These are phyloP conservation scores for Hsuehochloa calcarea DNA, from an alignment of 176 grass and related monocot species.

Conservation along the genomic window DNA sequence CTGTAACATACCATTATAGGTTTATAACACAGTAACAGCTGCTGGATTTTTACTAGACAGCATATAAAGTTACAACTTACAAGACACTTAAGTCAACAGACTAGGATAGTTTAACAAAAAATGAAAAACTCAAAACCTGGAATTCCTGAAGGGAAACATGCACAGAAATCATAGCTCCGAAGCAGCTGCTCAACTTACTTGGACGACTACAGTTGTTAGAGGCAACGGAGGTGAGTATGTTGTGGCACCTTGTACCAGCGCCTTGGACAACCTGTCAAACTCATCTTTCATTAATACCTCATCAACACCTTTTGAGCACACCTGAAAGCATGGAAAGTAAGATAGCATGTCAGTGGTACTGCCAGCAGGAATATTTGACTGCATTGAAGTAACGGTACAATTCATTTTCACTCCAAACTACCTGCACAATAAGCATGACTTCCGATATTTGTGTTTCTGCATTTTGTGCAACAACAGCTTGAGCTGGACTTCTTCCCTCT, in stretches of 20 bases:
- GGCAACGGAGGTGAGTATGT: conserved; percentile 66
- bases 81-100: background rate
- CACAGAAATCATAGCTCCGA: conserved; percentile 19
- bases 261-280: conserved; percentile 64
- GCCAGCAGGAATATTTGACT: conserved; percentile 19
- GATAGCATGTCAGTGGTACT: background rate
- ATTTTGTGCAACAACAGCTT: conserved; percentile 38
- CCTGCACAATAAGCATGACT: conserved; percentile 98
- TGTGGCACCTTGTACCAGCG: conserved; percentile 50
- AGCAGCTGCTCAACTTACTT: conserved; percentile 49
- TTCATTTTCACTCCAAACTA: conserved; percentile 32
- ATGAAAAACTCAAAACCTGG: background rate
- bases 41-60: background rate
- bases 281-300: conserved; percentile 81
- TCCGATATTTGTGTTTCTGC: conserved; percentile 57
- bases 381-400: background rate
- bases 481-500: conserved; percentile 67
- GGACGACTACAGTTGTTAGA: conserved; percentile 83
- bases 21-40: background rate
- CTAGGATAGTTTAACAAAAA: background rate
- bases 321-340: conserved; percentile 44
- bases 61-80: background rate
- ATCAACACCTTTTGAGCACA: conserved; percentile 80
- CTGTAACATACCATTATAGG: background rate
- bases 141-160: background rate